These are phyloP conservation scores for Athelia sp. DNA, from an alignment of 1,284 basidiomycete genomes.

Conservation along the genomic window DNA sequence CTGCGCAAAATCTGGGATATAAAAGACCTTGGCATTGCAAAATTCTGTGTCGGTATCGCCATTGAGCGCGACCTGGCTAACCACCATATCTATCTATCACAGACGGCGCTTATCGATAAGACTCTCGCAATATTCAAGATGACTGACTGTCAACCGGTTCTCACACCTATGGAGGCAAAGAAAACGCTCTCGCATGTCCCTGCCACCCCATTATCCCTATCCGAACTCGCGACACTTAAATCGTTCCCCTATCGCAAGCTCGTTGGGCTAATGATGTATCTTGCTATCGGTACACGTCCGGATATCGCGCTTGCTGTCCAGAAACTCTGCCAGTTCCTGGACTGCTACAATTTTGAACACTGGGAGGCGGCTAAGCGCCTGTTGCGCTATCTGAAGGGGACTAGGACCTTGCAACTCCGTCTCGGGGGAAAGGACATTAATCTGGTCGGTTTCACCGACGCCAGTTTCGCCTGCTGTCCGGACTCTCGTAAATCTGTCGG, in stretches of 20 bases:
- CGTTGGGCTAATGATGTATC: slow-evolving; percentile 36
- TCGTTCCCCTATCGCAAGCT: slow-evolving; percentile 21
- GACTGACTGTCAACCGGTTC: slow-evolving; percentile 18
- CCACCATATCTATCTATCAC: slow-evolving; percentile 26
- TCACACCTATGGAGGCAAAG: slow-evolving; percentile 25
- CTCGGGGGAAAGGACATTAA: too few species aligned
- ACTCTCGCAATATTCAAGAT: too few species aligned
- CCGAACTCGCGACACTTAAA: too few species aligned
- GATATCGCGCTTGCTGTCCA: slow-evolving; percentile 36
- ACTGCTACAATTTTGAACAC: slow-evolving; percentile 24
- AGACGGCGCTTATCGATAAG: slow-evolving; percentile 33
- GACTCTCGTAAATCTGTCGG: slow-evolving; percentile 26
- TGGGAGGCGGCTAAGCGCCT: slow-evolving; percentile 33
- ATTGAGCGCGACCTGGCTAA: slow-evolving; percentile 18
- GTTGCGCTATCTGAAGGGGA: slow-evolving; percentile 35
- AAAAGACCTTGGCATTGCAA: slow-evolving; percentile 19
- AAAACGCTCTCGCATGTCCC: slow-evolving; percentile 11
- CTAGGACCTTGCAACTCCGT: slow-evolving; percentile 23
- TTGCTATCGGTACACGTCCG: slow-evolving; percentile 30
- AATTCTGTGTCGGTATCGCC: slow-evolving; percentile 23
- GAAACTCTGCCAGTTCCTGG: slow-evolving; percentile 27
- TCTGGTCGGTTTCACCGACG: slow-evolving; percentile 35
- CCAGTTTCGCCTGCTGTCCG: slow-evolving; percentile 29
- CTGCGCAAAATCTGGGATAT: slow-evolving; percentile 23
- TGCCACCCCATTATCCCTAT: slow-evolving; percentile 3